Evolutionary conservation across 2,329 filamentous ascomycete species (phyloP).

Genomic region (Botrytis deweyae): DNA sequence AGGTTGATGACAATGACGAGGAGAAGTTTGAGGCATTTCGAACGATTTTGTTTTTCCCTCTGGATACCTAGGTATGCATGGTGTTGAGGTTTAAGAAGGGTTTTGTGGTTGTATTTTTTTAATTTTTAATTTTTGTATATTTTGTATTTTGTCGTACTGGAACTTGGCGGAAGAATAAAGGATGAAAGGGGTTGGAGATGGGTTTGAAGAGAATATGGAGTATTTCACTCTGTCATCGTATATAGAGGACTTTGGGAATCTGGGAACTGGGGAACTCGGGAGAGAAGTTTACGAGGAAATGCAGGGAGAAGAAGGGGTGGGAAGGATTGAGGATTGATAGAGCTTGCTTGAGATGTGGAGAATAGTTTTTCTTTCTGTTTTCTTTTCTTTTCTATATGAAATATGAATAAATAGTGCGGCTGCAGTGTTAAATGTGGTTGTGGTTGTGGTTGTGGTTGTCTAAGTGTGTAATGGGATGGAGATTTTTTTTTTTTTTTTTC

Average conservation of each 20-base stretch:
- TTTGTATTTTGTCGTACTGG: not conserved
- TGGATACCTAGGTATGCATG: too few species aligned
- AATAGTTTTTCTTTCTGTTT: slow-evolving; percentile 15
- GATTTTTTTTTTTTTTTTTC: too few species aligned
- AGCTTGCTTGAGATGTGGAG: slow-evolving; percentile 24
- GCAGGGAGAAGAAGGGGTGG: slow-evolving; percentile 41
- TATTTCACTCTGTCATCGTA: not conserved
- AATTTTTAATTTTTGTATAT: not conserved
- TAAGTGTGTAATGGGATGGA: not conserved
- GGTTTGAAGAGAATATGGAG: not conserved
- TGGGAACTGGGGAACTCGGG: not conserved
- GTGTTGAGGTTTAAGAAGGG: not conserved
- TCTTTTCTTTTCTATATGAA: too few species aligned
- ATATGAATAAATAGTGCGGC: too few species aligned
- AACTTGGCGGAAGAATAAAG: too few species aligned
- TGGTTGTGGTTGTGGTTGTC: too few species aligned
- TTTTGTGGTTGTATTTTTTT: not conserved
- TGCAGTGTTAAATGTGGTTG: too few species aligned
- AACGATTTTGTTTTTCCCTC: too few species aligned
- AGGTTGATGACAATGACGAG: too few species aligned
- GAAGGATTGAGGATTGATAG: slow-evolving; percentile 43
- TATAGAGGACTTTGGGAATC: not conserved
- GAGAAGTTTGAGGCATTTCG: too few species aligned
- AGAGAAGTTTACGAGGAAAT: slow-evolving; percentile 43
- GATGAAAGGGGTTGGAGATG: not conserved